Percentiles rank a stretch among this genome's conserved stretches.
Evolutionary conservation across 768 basidiomycete species (phyloP).

Genomic region (Kwoniella sp.): DNA sequence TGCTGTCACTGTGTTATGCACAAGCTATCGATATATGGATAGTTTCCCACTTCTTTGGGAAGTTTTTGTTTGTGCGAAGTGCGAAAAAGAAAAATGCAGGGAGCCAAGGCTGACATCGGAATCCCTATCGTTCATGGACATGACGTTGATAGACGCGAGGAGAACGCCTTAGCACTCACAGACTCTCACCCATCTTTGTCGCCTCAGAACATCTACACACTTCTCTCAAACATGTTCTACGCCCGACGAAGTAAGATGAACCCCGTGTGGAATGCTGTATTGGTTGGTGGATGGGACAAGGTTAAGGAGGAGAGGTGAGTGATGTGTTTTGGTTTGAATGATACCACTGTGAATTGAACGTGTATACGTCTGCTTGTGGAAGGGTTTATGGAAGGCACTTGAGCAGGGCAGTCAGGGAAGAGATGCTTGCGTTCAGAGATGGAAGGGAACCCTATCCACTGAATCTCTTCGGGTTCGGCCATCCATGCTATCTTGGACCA

Average conservation of each 20-base stretch:
- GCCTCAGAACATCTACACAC: conserved; percentile 88
- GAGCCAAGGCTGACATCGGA: background rate
- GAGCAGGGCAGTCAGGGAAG: too few species aligned
- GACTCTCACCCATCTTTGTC: conserved; percentile 81
- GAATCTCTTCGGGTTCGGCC: too few species aligned
- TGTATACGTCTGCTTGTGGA: too few species aligned
- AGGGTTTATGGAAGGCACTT: too few species aligned
- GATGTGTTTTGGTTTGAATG: background rate
- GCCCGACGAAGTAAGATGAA: conserved; percentile 80
- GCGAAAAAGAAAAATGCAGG: too few species aligned
- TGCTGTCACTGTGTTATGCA: too few species aligned
- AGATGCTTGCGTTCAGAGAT: too few species aligned
- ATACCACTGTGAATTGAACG: too few species aligned
- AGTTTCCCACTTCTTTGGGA: too few species aligned
- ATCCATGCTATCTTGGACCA: too few species aligned
- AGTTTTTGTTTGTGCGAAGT: too few species aligned
- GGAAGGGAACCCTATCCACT: too few species aligned
- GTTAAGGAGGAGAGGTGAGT: conserved; percentile 67
- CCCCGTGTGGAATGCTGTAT: conserved; percentile 90
- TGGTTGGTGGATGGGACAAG: conserved; percentile 89
- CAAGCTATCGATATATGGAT: background rate
- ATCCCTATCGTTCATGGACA: background rate
- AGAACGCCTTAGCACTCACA: conserved; percentile 61
- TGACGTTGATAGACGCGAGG: conserved; percentile 61
- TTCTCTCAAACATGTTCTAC: conserved; percentile 88